These are phyloP conservation scores for Neurospora sp. DNA, from an alignment of 495 filamentous ascomycete genomes.

Conservation along the genomic window DNA sequence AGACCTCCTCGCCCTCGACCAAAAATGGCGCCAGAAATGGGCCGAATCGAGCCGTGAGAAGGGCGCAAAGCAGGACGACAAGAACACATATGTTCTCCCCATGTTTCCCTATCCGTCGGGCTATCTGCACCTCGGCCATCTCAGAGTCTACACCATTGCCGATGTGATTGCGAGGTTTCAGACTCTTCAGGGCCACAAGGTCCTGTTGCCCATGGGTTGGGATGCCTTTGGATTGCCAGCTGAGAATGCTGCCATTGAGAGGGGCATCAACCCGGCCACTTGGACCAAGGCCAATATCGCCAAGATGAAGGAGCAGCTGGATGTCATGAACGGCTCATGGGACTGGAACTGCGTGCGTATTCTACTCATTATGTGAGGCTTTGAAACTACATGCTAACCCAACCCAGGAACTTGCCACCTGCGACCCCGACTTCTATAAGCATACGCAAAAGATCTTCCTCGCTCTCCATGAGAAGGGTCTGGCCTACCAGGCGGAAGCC, in stretches of 20 bases:
- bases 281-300: slow-evolving; percentile 77
- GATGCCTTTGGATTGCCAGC: slow-evolving; percentile 87
- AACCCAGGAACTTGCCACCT: slow-evolving; percentile 68
- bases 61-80: slow-evolving; percentile 1
- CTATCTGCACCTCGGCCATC: slow-evolving; percentile 78
- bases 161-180: slow-evolving; percentile 74
- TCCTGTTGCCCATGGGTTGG: slow-evolving; percentile 86
- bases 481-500: slow-evolving; percentile 72
- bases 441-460: slow-evolving; percentile 83
- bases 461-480: slow-evolving; percentile 53
- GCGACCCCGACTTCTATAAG: slow-evolving; percentile 73
- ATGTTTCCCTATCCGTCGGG: slow-evolving; percentile 95
- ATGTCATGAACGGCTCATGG: slow-evolving; percentile 65
- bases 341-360: slow-evolving; percentile 68
- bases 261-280: slow-evolving; percentile 61
- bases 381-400: not conserved
- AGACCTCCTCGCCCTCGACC: slow-evolving; percentile 55
- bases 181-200: slow-evolving; percentile 63
- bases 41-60: slow-evolving; percentile 7
- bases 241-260: slow-evolving; percentile 89
- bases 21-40: slow-evolving; percentile 58
- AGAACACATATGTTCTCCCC: slow-evolving; percentile 66
- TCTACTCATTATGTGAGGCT: not conserved
- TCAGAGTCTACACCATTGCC: slow-evolving; percentile 83
- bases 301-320: slow-evolving; percentile 74